Evolutionary conservation across 2,329 filamentous ascomycete genomes (phyloP).

Genomic region (Biscogniauxia mediterranea): DNA sequence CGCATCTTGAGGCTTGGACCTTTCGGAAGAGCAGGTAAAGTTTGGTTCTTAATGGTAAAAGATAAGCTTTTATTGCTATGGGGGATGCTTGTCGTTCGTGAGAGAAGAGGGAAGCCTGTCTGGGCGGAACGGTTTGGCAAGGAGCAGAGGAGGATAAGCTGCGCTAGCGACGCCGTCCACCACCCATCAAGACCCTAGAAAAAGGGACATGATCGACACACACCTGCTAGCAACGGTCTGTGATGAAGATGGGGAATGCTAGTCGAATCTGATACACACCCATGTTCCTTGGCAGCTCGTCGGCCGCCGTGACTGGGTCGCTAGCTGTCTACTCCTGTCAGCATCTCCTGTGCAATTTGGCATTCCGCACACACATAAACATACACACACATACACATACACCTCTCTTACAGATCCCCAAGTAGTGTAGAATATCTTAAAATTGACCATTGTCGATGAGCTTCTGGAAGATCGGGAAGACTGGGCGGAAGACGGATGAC

Average conservation of each 20-base stretch:
- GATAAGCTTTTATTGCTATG: slow-evolving; percentile 10
- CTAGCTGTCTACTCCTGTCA: slow-evolving; percentile 20
- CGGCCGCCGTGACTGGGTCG: slow-evolving; percentile 21
- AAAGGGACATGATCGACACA: slow-evolving; percentile 30
- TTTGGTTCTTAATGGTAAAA: slow-evolving; percentile 4
- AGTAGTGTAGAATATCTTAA: slow-evolving; percentile 8
- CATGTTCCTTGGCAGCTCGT: slow-evolving; percentile 26
- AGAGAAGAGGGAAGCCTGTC: slow-evolving; percentile 6
- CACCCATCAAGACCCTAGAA: slow-evolving; percentile 4
- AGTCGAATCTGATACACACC: slow-evolving; percentile 36
- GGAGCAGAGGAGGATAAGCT: slow-evolving; percentile 12
- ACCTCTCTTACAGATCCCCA: neutral
- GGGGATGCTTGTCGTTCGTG: slow-evolving; percentile 11
- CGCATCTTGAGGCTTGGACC: slow-evolving; percentile 9
- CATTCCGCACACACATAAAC: neutral
- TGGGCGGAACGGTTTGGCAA: neutral
- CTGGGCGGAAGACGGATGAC: neutral
- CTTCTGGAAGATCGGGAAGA: slow-evolving; percentile 17
- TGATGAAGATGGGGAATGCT: slow-evolving; percentile 33
- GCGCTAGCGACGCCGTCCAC: slow-evolving; percentile 24
- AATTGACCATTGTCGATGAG: slow-evolving; percentile 15
- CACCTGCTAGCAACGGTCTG: slow-evolving; percentile 26
- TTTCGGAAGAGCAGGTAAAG: slow-evolving; percentile 3
- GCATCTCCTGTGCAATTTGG: slow-evolving; percentile 29
- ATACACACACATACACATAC: too few species aligned